Evolutionary conservation across 225 moss, liverwort and hornwort genomes (phyloP).

Genomic region (Marchantia polymorpha): DNA sequence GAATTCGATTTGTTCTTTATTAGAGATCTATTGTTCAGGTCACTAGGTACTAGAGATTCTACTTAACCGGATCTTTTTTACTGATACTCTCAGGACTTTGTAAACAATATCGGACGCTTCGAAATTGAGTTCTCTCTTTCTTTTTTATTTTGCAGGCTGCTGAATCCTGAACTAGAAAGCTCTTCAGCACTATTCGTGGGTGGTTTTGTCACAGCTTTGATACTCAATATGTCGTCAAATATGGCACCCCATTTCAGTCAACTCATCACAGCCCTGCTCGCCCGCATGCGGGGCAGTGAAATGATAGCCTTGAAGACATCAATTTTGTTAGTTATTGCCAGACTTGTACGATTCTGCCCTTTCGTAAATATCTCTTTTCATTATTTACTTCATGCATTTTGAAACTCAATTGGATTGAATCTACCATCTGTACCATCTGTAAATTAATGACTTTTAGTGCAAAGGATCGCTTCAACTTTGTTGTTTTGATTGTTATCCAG

Average conservation of each 20-base stretch:
- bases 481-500: slow-evolving; percentile 26
- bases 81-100: background rate
- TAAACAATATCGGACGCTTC: background rate
- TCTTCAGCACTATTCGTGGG: slow-evolving; percentile 85
- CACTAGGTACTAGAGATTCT: background rate
- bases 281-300: slow-evolving; percentile 62
- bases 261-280: slow-evolving; percentile 67
- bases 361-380: background rate
- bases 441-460: background rate
- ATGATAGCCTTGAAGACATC: slow-evolving; percentile 69
- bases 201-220: slow-evolving; percentile 64
- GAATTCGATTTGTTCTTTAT: background rate
- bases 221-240: slow-evolving; percentile 63
- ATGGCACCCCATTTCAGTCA: slow-evolving; percentile 77
- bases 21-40: background rate
- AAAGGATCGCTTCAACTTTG: background rate
- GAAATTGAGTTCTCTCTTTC: too few species aligned
- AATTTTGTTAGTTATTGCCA: slow-evolving; percentile 68
- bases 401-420: background rate
- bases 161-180: slow-evolving; percentile 78
- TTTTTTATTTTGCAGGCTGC: slow-evolving; percentile 47
- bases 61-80: background rate
- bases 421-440: background rate
- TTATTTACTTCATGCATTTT: background rate
- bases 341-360: slow-evolving; percentile 50